Percentiles rank a stretch among this genome's conserved stretches.
phyloP scores from a whole-genome alignment of 805 yeast species.

The Saccharomycopsis synnaedendra region DNA sequence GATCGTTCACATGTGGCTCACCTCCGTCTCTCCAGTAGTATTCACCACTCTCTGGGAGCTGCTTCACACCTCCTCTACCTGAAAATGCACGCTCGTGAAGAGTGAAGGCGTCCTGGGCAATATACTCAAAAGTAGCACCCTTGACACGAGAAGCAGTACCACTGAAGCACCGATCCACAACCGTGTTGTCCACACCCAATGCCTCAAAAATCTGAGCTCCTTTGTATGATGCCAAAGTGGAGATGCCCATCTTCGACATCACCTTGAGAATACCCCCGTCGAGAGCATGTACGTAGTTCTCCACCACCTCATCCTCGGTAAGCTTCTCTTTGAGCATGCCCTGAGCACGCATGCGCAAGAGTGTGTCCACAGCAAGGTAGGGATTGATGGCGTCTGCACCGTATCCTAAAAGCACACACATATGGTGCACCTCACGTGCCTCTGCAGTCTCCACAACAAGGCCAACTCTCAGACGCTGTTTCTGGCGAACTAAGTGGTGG shows the following conservation, averaged over 20 bases:
- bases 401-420: slow-evolving; percentile 88
- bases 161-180: slow-evolving; percentile 88
- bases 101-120: slow-evolving; percentile 94
- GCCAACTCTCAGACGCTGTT: slow-evolving; percentile 93
- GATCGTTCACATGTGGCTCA: slow-evolving; percentile 89
- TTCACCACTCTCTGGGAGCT: slow-evolving; percentile 88
- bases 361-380: slow-evolving; percentile 82
- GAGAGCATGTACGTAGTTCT: slow-evolving; percentile 73
- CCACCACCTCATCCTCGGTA: slow-evolving; percentile 47
- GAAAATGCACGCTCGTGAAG: slow-evolving; percentile 92
- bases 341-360: slow-evolving; percentile 75
- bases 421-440: slow-evolving; percentile 95
- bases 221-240: slow-evolving; percentile 95
- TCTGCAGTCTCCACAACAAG: slow-evolving; percentile 88
- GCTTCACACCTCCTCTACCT: slow-evolving; percentile 52
- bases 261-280: slow-evolving; percentile 92
- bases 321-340: slow-evolving; percentile 46
- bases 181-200: slow-evolving; percentile 89
- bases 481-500: slow-evolving; percentile 90
- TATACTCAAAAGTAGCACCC: slow-evolving; percentile 90
- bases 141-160: slow-evolving; percentile 96
- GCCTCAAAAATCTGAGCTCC: slow-evolving; percentile 99
- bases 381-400: slow-evolving; percentile 97
- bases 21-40: slow-evolving; percentile 99
- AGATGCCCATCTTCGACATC: slow-evolving; percentile 99